Conservation (phyloP, 352 stramenopile genomes). For the Pythium aquatile region DNA sequence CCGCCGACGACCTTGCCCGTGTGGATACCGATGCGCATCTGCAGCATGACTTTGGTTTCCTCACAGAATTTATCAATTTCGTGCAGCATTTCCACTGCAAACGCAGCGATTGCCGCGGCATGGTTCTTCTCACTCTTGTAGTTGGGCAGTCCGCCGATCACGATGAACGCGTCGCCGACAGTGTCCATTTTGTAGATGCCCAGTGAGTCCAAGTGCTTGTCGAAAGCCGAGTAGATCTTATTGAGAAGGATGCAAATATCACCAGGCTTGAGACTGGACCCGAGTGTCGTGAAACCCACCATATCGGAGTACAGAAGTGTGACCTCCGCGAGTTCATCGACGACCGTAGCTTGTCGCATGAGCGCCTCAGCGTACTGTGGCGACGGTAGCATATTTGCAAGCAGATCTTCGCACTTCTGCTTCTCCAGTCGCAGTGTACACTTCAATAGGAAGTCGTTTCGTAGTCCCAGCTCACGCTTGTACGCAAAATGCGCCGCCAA, state of each 20-base stretch:
- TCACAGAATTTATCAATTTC: conserved; percentile 79
- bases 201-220: conserved; percentile 75
- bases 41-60: conserved; percentile 58
- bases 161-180: conserved; percentile 84
- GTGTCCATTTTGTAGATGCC: conserved; percentile 89
- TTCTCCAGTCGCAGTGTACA: conserved; percentile 75
- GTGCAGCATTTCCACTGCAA: conserved; percentile 84
- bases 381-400: conserved; percentile 86
- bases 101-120: conserved; percentile 68
- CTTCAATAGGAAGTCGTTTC: conserved; percentile 77
- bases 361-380: conserved; percentile 68
- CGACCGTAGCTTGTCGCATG: conserved; percentile 69
- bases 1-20: conserved; percentile 79
- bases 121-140: conserved; percentile 76
- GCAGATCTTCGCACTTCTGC: conserved; percentile 78
- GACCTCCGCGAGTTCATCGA: conserved; percentile 80
- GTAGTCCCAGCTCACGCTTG: conserved; percentile 58
- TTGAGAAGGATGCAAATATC: conserved; percentile 82
- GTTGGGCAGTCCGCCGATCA: conserved; percentile 65
- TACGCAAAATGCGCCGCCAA: conserved; percentile 54
- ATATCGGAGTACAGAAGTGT: conserved; percentile 87
- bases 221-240: conserved; percentile 80
- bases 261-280: conserved; percentile 50
- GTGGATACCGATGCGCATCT: conserved; percentile 87
- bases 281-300: conserved; percentile 78